Base-by-base conservation (phyloP, 1,284 basidiomycete genomes). In the Tetrapyrgos nigripes region DNA sequence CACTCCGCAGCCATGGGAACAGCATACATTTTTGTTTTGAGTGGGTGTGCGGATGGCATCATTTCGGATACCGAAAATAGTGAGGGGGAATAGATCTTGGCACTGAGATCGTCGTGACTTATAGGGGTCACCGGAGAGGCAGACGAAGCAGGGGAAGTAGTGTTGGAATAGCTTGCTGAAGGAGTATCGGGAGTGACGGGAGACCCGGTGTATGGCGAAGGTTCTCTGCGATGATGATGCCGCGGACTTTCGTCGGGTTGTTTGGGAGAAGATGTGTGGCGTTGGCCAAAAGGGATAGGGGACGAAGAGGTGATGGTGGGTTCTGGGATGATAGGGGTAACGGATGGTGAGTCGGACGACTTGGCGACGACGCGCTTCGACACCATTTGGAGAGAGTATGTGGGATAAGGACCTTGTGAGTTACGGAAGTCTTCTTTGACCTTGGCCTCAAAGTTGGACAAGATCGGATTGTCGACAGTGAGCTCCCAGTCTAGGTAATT, bases 401-500 rank as follows among this genome's bases (percentile, higher is more conserved):
- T 82, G 0, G 86, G 86, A 59, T 87, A 89, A 0, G 83, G 79
- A 0, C 81, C 80, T 11, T 64, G 65, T 0, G 72, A 62, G n/a
- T 80, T 78, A 21, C 76, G 74, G 66, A 90, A 93, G 55, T 92
- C 89, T 24, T 79, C 77, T 33, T 81, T 79, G 1, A 93, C 83
- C 70, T 82, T 82, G 0, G 66, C 68, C 66, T 91, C 85, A 68
- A 94, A 94, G 46, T 82, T 85, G 10, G 71, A 67, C 2, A 95
- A 79, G 3, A 90, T 88, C 0, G 78, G 72, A 0, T 87, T 85
- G 54, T 89, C 87, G 53, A 93, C 89, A 53, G 90, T 91, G 10
- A 96, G 81, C 71, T 94, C 90, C 94, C 94, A 97, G 70, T 96
- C 94, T 29, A 97, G 79, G 70, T 96, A 96, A 27, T 85, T 89